Base-by-base conservation (phyloP, 108 stramenopile genomes). In the Seminavis robusta region DNA sequence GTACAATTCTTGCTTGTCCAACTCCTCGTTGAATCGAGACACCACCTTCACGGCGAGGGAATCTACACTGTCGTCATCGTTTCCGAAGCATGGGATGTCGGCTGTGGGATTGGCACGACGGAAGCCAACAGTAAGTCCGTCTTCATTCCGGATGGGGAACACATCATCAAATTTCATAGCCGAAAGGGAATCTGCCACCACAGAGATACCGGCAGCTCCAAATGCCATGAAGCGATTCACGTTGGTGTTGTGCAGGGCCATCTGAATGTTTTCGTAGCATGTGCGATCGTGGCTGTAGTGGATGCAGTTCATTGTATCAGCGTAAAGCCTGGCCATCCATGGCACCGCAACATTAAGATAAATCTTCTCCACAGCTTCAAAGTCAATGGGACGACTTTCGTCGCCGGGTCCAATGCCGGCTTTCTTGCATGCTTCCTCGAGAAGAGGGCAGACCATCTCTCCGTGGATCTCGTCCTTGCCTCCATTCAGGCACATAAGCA, bases 181-280 rank as follows among this genome's bases (percentile, higher is more conserved):
- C 16, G 83, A 69, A 16, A 84, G 63, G 0, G 79, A 80, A 47
- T 84, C 83, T 23, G 79, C 83, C 4, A 84, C 83, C 3, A 78
- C 79, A 4, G 68, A 65, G 1, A 78, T 44, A 11, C 82, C 82
- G 19, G 82, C 82, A 39, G 63, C 61, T 5, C 83, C 83, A 49
- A 84, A 84, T 7, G 83, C 79, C 79, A 84, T 84, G 31, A 84
- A 47, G 31, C 77, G 79, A 46, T 77, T 74, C n/a, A 84, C 79
- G 25, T 80, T 52, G 19, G 70, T 66, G 45, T 84, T 80, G 51
- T 84, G 83, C 1, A 84, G 56, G 2, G 79, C 69, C 83, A 84
- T 77, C 57, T 80, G 83, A 0, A 84, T 39, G 37, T 69, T 72
- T 45, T 84, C 83, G 44, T 84, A 84, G 20, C 53, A 59, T 3